Evolutionary conservation across 352 stramenopile genomes (phyloP), one percentile per base, ranked within the genome.

Genomic region (Globisporangium alternatum): DNA sequence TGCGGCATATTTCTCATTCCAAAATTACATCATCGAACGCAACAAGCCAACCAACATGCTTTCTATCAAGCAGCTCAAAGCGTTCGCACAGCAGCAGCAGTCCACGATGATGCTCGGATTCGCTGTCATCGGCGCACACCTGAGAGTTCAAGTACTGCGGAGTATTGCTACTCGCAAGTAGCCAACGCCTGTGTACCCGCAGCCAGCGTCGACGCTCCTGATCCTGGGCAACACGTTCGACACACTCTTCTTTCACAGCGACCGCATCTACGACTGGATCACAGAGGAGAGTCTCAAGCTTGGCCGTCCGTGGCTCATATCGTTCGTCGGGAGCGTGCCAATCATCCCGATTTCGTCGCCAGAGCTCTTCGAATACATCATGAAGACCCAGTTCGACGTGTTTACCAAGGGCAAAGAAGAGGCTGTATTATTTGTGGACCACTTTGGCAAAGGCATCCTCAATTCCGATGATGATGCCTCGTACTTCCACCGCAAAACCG

Each of bases 401-500:
- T 94, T 93, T 47, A 69, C 66, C 12, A 92, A 90, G 54, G 83
- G 81, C 62, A 21, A 73, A 60, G 12, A 15, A 15, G n/a, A n/a
- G n/a, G 22, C 80, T 75, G 53, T 64, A 59, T 61, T 68, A 10
- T 65, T 77, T 17, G 71, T 84, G n/a, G 64, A 67, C 57, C 92
- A 48, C 80, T 53, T 53, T 30, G 45, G 86, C 49, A 72, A 80
- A 33, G 83, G 84, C 47, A 92, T 95, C 65, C 88, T 93, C 60
- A 75, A 64, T 5, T 68, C 70, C 10, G 82, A 93, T 48, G 78
- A 80, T 0, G 59, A 75, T 33, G 66, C 66, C 22, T 96, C 85
- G 83, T 66, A 62, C 7, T 55, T 77, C 35, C 85, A 96, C 64
- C 80, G 86, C 62, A 91, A 93, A 66, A 86, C 69, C 1, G 88